These are phyloP conservation scores for Chionographis japonica DNA, from an alignment of 106 monocot genomes.

Conservation along the genomic window DNA sequence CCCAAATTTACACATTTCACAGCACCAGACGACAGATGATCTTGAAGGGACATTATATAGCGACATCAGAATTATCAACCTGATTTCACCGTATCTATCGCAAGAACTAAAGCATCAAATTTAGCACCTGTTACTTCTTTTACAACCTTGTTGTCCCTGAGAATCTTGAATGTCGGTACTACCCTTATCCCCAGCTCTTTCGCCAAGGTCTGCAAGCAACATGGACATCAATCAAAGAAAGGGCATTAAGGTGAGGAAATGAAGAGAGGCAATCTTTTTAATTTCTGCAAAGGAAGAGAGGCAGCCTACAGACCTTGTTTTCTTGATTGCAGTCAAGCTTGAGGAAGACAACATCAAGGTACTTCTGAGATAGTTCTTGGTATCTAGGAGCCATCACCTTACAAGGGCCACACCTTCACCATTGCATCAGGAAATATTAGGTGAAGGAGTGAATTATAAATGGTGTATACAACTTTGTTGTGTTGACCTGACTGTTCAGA, in stretches of 20 bases:
- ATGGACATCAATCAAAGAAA: background rate
- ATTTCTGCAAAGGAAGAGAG: no score
- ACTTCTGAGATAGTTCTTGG: slow-evolving; percentile 56
- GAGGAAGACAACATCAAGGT: slow-evolving; percentile 77
- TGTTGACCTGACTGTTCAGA: no score
- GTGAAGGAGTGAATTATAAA: background rate
- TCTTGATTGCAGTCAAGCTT: slow-evolving; percentile 92
- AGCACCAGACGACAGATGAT: no score
- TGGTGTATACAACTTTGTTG: background rate
- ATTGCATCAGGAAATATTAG: background rate
- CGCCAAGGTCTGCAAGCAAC: slow-evolving; percentile 49
- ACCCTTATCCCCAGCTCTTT: slow-evolving; percentile 77
- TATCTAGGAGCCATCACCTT: slow-evolving; percentile 80
- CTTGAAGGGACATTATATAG: no score
- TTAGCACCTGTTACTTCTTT: slow-evolving; percentile 86
- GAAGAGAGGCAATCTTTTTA: no score
- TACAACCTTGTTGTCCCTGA: slow-evolving; percentile 66
- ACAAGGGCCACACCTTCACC: slow-evolving; percentile 86
- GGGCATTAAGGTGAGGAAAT: background rate
- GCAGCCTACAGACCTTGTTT: slow-evolving; percentile 43
- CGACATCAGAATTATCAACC: slow-evolving; percentile 13
- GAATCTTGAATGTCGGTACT: slow-evolving; percentile 89
- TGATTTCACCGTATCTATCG: slow-evolving; percentile 55
- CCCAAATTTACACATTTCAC: no score
- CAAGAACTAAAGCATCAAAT: slow-evolving; percentile 59